phyloP scores from a whole-genome alignment of 1,139 yeast species.

The Oligophagozyma castellii region DNA sequence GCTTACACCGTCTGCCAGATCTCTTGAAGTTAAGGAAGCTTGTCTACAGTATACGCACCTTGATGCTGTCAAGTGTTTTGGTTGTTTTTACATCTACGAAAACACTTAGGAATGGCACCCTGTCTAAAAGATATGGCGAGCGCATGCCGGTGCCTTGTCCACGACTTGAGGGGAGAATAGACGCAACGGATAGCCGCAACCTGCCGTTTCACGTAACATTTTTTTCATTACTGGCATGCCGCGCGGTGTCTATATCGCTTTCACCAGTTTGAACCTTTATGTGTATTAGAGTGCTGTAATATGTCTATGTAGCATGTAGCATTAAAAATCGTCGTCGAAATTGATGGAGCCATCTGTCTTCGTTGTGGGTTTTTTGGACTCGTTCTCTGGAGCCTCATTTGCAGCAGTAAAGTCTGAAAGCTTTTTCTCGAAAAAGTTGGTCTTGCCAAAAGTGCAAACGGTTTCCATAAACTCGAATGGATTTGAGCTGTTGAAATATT shows the following conservation, averaged over 20 bases:
- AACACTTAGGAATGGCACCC: no score
- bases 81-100: no score
- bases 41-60: no score
- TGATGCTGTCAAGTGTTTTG: no score
- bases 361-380: constrained; percentile 34
- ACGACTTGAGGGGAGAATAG: no score
- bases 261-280: neutral
- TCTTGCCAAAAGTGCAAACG: constrained; percentile 95
- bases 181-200: no score
- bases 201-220: no score
- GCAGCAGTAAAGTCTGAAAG: constrained; percentile 98
- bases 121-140: no score
- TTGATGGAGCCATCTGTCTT: constrained; percentile 33
- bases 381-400: constrained; percentile 45
- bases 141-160: no score
- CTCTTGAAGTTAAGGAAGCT: no score
- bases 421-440: constrained; percentile 97
- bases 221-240: neutral
- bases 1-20: no score
- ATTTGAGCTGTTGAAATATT: constrained; percentile 74
- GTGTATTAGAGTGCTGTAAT: neutral
- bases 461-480: constrained; percentile 99
- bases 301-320: neutral
- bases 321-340: constrained; percentile 38
- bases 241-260: neutral